Conservation (phyloP, 352 stramenopile species). For the Thalassiosira mediterranea region DNA sequence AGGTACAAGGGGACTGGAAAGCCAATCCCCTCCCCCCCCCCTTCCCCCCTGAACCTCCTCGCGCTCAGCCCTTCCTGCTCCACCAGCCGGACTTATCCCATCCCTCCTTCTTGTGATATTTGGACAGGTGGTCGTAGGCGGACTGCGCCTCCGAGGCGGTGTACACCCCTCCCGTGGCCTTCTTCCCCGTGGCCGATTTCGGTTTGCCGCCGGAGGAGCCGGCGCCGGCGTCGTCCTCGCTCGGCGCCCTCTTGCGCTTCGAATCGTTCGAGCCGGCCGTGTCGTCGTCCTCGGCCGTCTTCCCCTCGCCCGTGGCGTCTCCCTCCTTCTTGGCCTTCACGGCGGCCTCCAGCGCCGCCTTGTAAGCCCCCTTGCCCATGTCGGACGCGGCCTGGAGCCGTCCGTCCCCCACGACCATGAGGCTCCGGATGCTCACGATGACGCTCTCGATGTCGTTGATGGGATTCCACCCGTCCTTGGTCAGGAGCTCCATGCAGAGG, state of each 20-base stretch:
- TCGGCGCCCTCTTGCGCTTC: constrained; percentile 36
- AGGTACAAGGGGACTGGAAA: no score
- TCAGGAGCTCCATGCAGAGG: constrained; percentile 85
- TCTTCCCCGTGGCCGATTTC: constrained; percentile 6
- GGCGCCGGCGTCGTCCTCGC: constrained; percentile 24
- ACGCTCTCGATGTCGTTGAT: constrained; percentile 87
- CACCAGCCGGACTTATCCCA: constrained; percentile 82
- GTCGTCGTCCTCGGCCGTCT: constrained; percentile 14
- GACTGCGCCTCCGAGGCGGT: constrained; percentile 59
- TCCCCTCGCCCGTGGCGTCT: constrained; percentile 4
- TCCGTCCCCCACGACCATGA: constrained; percentile 84
- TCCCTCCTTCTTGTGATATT: constrained; percentile 82
- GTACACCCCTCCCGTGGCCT: constrained; percentile 50
- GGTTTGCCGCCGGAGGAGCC: constrained; percentile 6
- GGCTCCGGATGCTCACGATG: constrained; percentile 83
- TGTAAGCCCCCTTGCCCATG: constrained; percentile 34
- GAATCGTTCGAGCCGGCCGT: constrained; percentile 5
- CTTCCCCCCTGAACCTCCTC: neutral
- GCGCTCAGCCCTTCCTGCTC: constrained; percentile 64
- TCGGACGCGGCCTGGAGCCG: constrained; percentile 72
- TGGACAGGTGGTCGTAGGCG: constrained; percentile 78
- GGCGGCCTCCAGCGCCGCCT: constrained; percentile 10
- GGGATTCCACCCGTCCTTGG: constrained; percentile 85
- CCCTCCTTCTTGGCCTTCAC: constrained; percentile 16
- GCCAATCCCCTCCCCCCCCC: no score